phyloP scores from a whole-genome alignment of 257 asterid species.

The Verbena officinalis region DNA sequence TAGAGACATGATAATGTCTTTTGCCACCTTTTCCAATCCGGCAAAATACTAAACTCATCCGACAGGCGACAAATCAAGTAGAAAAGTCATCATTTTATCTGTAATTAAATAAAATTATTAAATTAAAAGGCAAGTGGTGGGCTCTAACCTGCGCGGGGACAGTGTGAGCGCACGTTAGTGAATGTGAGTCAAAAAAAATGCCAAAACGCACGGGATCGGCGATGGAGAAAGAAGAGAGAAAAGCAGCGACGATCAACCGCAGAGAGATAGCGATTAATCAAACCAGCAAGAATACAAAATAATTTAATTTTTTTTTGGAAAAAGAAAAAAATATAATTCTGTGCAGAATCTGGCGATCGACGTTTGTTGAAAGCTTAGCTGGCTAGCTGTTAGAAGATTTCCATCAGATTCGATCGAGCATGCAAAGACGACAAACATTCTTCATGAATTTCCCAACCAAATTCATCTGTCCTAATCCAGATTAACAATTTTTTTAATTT shows the following conservation, averaged over 20 bases:
- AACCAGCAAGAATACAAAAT: conserved; percentile 6
- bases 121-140: background rate
- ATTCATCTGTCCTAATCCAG: conserved; percentile 34
- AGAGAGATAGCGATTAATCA: conserved; percentile 45
- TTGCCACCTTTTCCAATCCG: conserved; percentile 37
- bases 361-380: conserved; percentile 31
- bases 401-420: conserved; percentile 34
- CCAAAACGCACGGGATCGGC: conserved; percentile 43
- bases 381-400: conserved; percentile 31
- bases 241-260: conserved; percentile 35
- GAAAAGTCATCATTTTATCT: conserved; percentile 8
- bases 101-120: background rate
- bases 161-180: conserved; percentile 27
- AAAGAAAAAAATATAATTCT: background rate
- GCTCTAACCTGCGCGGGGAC: conserved; percentile 31
- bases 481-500: background rate
- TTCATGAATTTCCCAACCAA: conserved; percentile 19
- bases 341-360: conserved; percentile 22
- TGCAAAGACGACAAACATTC: conserved; percentile 55
- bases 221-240: conserved; percentile 39
- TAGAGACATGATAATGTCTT: conserved; percentile 34
- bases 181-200: conserved; percentile 22
- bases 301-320: background rate
- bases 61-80: conserved; percentile 38
- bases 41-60: conserved; percentile 36